A percentile compares a stretch with the other conserved stretches of the same genome.
phyloP scores from a whole-genome alignment of 805 yeast species.

The Nakazawaea populi region DNA sequence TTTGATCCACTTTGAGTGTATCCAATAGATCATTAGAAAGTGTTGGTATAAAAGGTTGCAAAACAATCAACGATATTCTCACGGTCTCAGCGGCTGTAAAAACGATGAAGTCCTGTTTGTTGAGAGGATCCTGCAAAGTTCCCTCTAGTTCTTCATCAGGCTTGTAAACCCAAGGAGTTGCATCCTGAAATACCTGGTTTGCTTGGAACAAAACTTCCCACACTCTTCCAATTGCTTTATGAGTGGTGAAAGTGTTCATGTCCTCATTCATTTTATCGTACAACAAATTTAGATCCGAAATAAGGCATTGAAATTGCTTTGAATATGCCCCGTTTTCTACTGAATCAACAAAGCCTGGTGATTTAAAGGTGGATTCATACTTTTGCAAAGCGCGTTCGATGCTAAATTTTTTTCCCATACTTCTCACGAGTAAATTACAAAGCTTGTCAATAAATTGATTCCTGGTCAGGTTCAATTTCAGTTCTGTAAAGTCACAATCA shows the following conservation, averaged over 20 bases:
- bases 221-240: constrained; percentile 48
- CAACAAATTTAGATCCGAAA: constrained; percentile 27
- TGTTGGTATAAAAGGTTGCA: constrained; percentile 70
- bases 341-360: constrained; percentile 1
- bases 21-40: constrained; percentile 53
- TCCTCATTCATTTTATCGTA: constrained; percentile 33
- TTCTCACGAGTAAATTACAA: constrained; percentile 72
- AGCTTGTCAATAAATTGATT: constrained; percentile 73
- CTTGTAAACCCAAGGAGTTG: constrained; percentile 70
- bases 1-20: constrained; percentile 47
- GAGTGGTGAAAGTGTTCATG: constrained; percentile 43
- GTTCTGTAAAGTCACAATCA: constrained; percentile 77
- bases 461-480: constrained; percentile 43
- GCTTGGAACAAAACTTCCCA: constrained; percentile 56
- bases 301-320: constrained; percentile 20
- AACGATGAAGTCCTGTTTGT: constrained; percentile 47
- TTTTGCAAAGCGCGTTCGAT: constrained; percentile 37
- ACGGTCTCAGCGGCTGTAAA: constrained; percentile 64
- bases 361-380: constrained; percentile 10
- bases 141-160: constrained; percentile 8
- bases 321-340: constrained; percentile 12
- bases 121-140: constrained; percentile 17
- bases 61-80: constrained; percentile 59
- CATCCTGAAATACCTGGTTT: constrained; percentile 60
- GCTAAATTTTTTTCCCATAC: constrained; percentile 65